Evolutionary conservation across 805 yeast genomes (phyloP).

Genomic region (Myxozyma vanderwaltii): DNA sequence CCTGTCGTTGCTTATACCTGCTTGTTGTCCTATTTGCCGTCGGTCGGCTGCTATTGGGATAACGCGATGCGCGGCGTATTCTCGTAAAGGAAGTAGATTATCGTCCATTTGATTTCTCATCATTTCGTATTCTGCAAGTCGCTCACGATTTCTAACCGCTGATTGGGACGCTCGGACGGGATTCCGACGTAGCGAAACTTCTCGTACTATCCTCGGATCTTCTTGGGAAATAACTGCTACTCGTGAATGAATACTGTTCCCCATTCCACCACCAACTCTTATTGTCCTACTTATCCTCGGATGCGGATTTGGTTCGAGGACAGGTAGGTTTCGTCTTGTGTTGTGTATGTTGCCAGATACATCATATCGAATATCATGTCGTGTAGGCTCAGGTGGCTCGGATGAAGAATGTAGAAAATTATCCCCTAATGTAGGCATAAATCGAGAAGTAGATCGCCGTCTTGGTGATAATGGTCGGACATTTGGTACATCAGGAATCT

Average conservation of each 20-base stretch:
- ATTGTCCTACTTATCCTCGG: background rate
- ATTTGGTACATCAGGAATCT: conserved; percentile 9
- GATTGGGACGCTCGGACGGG: no score
- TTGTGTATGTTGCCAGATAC: no score
- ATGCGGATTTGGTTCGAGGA: background rate
- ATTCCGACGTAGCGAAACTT: no score
- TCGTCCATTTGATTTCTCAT: no score
- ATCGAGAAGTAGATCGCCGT: no score
- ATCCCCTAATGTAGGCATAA: no score
- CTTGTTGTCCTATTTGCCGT: background rate
- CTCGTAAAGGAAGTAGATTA: background rate
- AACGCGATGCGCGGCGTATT: background rate
- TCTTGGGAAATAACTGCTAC: conserved; percentile 9
- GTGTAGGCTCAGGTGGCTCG: no score
- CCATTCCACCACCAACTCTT: conserved; percentile 24
- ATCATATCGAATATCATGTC: no score
- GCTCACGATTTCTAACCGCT: no score
- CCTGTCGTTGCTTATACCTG: background rate
- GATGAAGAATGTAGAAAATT: no score
- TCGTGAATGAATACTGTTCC: conserved; percentile 5
- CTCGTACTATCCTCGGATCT: no score
- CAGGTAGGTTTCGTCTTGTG: background rate
- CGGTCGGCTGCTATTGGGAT: background rate
- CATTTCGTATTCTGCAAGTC: no score
- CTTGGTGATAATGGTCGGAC: background rate